Percentiles rank a stretch among this genome's conserved stretches.
Evolutionary conservation across 148 eudicot species (phyloP).

Genomic region (Camellia granthamiana): DNA sequence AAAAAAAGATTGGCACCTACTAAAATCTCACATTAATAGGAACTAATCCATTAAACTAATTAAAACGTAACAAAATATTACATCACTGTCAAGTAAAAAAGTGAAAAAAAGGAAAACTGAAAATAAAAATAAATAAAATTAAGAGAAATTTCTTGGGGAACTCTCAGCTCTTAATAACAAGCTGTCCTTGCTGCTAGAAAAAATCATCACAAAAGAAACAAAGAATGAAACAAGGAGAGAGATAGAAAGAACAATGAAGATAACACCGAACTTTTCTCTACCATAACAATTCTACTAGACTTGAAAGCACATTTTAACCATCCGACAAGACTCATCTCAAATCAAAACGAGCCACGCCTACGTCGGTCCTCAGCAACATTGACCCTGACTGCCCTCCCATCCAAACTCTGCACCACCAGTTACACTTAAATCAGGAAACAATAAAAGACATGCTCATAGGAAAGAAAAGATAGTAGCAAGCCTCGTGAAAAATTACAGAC

Average conservation of each 20-base stretch:
- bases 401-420: conserved; percentile 48
- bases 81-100: background rate
- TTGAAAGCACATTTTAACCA: background rate
- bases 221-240: background rate
- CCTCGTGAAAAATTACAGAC: too few relatives aligned
- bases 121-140: background rate
- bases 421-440: background rate
- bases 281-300: background rate
- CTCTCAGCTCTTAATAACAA: background rate
- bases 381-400: conserved; percentile 70
- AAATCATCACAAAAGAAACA: background rate
- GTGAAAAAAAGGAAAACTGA: background rate
- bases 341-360: conserved; percentile 46
- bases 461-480: background rate
- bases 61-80: background rate
- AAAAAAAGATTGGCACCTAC: background rate
- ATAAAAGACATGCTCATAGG: background rate
- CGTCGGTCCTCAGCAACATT: conserved; percentile 67
- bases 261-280: background rate
- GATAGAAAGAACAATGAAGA: background rate
- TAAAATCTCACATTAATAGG: background rate
- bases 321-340: background rate
- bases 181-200: background rate
- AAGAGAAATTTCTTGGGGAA: background rate
- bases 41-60: background rate